These are phyloP conservation scores for Radiomyces spectabilis DNA, from an alignment of 192 early-diverging fungal species.

Conservation along the genomic window DNA sequence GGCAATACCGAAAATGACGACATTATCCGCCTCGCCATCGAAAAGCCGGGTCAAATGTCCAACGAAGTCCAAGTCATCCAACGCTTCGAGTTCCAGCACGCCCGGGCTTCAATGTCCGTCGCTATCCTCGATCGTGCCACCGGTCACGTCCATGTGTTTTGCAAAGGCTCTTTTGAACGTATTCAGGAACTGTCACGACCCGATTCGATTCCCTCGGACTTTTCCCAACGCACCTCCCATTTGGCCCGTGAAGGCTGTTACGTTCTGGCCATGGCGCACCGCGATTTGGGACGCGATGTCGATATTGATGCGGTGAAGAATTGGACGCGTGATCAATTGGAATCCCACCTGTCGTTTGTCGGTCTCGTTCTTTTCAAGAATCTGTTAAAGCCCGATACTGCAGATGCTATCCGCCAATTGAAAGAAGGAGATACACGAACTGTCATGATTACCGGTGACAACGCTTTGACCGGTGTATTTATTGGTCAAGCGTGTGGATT, in stretches of 20 bases:
- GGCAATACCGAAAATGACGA: background rate
- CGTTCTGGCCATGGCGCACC: constrained; percentile 47
- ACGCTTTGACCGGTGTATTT: constrained; percentile 45
- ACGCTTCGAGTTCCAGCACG: constrained; percentile 63
- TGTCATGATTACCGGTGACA: constrained; percentile 66
- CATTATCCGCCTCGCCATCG: constrained; percentile 7
- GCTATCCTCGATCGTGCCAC: constrained; percentile 37
- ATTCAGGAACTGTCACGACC: constrained; percentile 20
- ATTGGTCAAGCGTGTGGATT: constrained; percentile 43
- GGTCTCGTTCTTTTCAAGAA: constrained; percentile 57
- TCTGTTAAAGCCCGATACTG: constrained; percentile 49
- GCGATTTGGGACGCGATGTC: constrained; percentile 6
- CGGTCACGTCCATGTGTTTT: constrained; percentile 41
- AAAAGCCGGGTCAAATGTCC: background rate
- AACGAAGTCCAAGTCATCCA: constrained; percentile 30
- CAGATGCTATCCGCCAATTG: constrained; percentile 38
- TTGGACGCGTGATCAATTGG: constrained; percentile 33
- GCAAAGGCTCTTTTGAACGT: constrained; percentile 63
- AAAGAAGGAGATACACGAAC: constrained; percentile 42
- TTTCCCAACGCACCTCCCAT: constrained; percentile 22
- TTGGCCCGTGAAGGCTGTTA: constrained; percentile 50
- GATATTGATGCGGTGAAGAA: constrained; percentile 17
- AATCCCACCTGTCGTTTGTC: constrained; percentile 28
- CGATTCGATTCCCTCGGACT: constrained; percentile 31
- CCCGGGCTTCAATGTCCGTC: constrained; percentile 58